Evolutionary conservation across 768 basidiomycete species (phyloP), one percentile per base, ranked within the genome.

Genomic region (Podaxis pistillaris): DNA sequence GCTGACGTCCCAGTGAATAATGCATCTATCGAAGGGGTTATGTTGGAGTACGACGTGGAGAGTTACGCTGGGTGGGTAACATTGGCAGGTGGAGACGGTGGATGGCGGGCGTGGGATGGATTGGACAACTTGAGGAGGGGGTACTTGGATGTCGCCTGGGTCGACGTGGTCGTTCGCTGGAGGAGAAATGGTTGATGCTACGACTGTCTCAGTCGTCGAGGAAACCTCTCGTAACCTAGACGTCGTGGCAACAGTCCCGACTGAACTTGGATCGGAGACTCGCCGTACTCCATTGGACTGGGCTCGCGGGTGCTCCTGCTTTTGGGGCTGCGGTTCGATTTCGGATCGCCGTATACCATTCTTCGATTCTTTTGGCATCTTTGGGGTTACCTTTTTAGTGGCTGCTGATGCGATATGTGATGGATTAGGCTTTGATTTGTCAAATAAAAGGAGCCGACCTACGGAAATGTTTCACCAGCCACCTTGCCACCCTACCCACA

Each of bases 21-120:
- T 24, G 9, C 8, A 38, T n/a, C n/a, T 15, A 11, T 56, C 44
- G 19, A 56, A 50, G 19, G 54, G 54, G 17, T 56, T 37, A 17
- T 62, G 61, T 36, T 51, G 54, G 19, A 62, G 54, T 6, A 49
- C 30, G 36, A 22, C 36, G 17, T 62, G 54, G 26, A 56, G 54
- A 3, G 28, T 50, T 1, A 50, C 12, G 38, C 11, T 49, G 9
- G 46, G 15, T n/a, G 60, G 54, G 46, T 37, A 33, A 2, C 46
- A 56, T 19, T 49, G 61, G 13, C 54, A 56, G 2, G 37, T 24
- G n/a, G 30, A 56, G 5, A 46, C 46, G 4, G 61, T 17, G 9
- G 61, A 49, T 0, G 36, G 19, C 15, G 54, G 61, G 26, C 61
- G 46, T n/a, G 46, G 54, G 47, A 56, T 41, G 38, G 58, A 4